phyloP scores from a whole-genome alignment of 139 green algal species.

The Asterochloris sp. region DNA sequence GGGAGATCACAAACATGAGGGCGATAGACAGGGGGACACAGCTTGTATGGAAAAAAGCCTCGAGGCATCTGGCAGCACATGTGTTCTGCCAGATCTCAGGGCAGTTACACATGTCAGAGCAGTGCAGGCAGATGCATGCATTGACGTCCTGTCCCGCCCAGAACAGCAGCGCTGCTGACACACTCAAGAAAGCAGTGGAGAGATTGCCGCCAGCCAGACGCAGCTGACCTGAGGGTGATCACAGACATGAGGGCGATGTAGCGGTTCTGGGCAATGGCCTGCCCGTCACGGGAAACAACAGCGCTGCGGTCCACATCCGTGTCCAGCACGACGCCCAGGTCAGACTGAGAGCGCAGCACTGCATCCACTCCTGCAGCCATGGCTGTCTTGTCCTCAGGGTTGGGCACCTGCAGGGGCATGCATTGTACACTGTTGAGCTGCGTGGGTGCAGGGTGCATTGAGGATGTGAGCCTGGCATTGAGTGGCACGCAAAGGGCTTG shows the following conservation, averaged over 20 bases:
- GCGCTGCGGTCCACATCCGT: constrained; percentile 93
- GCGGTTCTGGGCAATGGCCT: constrained; percentile 90
- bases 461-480: constrained; percentile 50
- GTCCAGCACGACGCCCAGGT: constrained; percentile 96
- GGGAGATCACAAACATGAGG: too few species aligned
- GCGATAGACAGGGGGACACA: too few species aligned
- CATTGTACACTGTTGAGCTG: neutral
- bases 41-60: too few species aligned
- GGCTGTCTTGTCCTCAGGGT: constrained; percentile 85
- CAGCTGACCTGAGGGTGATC: constrained; percentile 61
- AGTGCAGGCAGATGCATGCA: neutral
- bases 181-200: too few species aligned
- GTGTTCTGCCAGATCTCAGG: too few species aligned
- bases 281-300: constrained; percentile 72
- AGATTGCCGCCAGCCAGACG: too few species aligned
- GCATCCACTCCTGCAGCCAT: constrained; percentile 61
- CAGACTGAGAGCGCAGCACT: constrained; percentile 52
- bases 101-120: too few species aligned
- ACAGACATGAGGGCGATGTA: constrained; percentile 89
- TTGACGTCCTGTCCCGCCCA: neutral
- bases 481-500: constrained; percentile 40
- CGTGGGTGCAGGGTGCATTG: neutral
- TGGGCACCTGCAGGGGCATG: constrained; percentile 34
- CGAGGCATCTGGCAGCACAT: too few species aligned
- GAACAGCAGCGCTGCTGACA: neutral